Base-by-base conservation (phyloP, 2,329 filamentous ascomycete species). In the Hymenotorrendiella dingleyae region DNA sequence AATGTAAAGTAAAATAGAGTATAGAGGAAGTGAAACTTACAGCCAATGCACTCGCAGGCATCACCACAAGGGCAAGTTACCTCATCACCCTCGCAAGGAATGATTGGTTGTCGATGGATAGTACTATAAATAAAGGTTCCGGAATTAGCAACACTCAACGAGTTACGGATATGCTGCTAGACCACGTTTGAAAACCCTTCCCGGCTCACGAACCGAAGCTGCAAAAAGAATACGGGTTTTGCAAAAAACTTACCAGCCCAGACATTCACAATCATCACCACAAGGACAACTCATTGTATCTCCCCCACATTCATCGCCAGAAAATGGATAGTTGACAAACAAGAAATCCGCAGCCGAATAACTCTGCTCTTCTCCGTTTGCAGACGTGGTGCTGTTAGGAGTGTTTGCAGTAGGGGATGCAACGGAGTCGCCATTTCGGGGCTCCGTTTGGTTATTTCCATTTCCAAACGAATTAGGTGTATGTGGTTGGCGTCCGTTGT, bases 241-340 rank as follows among this genome's bases (percentile, higher is more conserved):
- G n/a, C n/a, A n/a, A n/a, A n/a, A n/a, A n/a, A n/a, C n/a, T n/a
- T n/a, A n/a, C n/a, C 76, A 80, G 4, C 75, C 76, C 2, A 78
- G 60, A 50, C 76, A 80, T 47, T 72, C 64, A 44, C 76, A 80
- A 47, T 77, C 74, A 45, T 80, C 74, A 7, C 76, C 76, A 43
- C 77, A 80, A 1, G 71, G 73, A 54, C 76, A 80, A 29, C 65
- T 70, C 10, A 67, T 62, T 44, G 65, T 64, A 44, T 71, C 69
- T 2, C 74, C 74, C 0, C 65, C 67, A 54, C 74, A 78, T 1
- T 62, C 58, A 19, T 71, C 66, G 4, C 63, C 61, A 12, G 49
- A 57, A 42, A 69, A 72, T 3, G 72, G 67, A 48, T 79, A 73
- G 42, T 69, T 72, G 43, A 80, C 76, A 52, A 80, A 80, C 56